Percentiles rank a stretch among this genome's conserved stretches.
Evolutionary conservation across 2,329 filamentous ascomycete species (phyloP).

Genomic region (Paraphoma chrysanthemicola): DNA sequence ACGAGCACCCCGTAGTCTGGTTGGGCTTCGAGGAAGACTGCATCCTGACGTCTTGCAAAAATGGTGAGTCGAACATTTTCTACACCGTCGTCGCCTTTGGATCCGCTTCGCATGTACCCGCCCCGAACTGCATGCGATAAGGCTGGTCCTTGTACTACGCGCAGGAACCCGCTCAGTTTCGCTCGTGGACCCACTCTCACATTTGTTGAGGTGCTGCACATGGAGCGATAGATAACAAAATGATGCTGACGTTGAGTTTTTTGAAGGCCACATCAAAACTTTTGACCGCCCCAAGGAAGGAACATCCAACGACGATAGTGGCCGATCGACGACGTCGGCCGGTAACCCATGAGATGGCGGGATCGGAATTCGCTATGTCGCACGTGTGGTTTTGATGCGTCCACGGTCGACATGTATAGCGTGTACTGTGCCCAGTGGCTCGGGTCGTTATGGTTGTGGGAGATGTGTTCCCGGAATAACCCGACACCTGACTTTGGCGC

Average conservation of each 20-base stretch:
- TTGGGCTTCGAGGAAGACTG: slow-evolving; percentile 92
- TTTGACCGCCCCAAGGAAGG: slow-evolving; percentile 71
- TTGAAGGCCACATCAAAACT: slow-evolving; percentile 73
- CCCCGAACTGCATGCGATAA: slow-evolving; percentile 23
- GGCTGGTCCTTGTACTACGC: slow-evolving; percentile 24
- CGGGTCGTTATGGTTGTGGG: neutral
- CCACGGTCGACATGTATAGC: neutral
- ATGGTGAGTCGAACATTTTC: slow-evolving; percentile 66
- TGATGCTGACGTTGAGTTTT: slow-evolving; percentile 23
- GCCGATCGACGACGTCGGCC: slow-evolving; percentile 32
- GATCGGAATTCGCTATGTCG: neutral
- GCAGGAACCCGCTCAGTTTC: slow-evolving; percentile 30
- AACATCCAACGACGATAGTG: slow-evolving; percentile 43
- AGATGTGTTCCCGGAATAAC: slow-evolving; percentile 10
- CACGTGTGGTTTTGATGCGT: neutral
- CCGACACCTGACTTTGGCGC: slow-evolving; percentile 17
- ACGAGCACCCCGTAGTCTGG: slow-evolving; percentile 87
- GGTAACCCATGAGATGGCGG: slow-evolving; percentile 7
- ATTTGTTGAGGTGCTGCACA: slow-evolving; percentile 22
- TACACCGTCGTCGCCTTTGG: slow-evolving; percentile 3
- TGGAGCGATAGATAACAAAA: slow-evolving; percentile 18
- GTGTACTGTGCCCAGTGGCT: neutral
- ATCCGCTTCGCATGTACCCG: slow-evolving; percentile 1
- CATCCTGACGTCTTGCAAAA: slow-evolving; percentile 90
- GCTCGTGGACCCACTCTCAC: slow-evolving; percentile 5